Conservation (phyloP, 2,329 filamentous ascomycete species). For the Diplodia scrobiculata region DNA sequence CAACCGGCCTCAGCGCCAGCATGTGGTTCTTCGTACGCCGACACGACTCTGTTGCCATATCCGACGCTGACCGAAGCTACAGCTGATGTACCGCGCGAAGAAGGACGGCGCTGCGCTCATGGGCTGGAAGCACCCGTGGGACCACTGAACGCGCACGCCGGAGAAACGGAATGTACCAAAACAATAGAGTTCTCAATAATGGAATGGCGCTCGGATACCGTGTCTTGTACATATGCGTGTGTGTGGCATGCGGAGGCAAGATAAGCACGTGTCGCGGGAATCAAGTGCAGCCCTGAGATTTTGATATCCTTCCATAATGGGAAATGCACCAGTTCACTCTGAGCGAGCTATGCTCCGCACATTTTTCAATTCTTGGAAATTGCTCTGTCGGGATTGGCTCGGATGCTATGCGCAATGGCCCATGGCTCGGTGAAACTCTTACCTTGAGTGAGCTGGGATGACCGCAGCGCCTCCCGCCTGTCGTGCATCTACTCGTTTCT, state of each 20-base stretch:
- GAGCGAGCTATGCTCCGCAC: not conserved
- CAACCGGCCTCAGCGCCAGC: slow-evolving; percentile 83
- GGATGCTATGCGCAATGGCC: not conserved
- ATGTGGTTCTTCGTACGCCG: slow-evolving; percentile 98
- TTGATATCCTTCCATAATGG: slow-evolving; percentile 5
- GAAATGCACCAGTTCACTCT: not conserved
- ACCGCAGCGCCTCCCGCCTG: not conserved
- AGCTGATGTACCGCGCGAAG: slow-evolving; percentile 96
- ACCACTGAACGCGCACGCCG: slow-evolving; percentile 62
- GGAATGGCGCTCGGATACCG: not conserved
- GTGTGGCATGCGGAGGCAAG: not conserved
- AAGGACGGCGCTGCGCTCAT: slow-evolving; percentile 89
- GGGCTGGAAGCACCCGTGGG: slow-evolving; percentile 96
- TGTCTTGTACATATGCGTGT: slow-evolving; percentile 7
- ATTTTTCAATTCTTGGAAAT: not conserved
- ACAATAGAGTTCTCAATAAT: slow-evolving; percentile 5
- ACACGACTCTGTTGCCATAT: not conserved
- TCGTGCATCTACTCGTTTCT: not conserved
- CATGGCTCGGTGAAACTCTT: not conserved
- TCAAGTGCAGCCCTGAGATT: slow-evolving; percentile 3
- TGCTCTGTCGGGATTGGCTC: not conserved
- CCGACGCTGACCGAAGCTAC: slow-evolving; percentile 28
- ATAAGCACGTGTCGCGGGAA: not conserved
- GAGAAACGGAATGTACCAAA: slow-evolving; percentile 16
- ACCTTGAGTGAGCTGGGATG: not conserved